phyloP scores from a whole-genome alignment of 805 yeast genomes.

The Candida chauliodis region DNA sequence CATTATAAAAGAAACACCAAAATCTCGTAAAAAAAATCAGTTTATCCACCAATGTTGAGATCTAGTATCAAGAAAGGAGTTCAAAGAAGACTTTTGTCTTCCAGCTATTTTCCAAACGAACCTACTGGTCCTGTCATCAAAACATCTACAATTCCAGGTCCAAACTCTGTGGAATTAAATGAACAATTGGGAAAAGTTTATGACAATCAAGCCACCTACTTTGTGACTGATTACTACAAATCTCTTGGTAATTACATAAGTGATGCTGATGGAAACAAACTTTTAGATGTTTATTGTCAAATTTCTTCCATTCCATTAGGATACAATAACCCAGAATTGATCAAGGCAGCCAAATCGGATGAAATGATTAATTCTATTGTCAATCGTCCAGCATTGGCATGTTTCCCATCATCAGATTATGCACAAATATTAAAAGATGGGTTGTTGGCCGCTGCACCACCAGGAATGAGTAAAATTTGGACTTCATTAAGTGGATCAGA shows the following conservation, averaged over 20 bases:
- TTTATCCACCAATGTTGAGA: constrained; percentile 5
- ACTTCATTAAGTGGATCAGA: constrained; percentile 66
- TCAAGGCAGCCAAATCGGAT: constrained; percentile 34
- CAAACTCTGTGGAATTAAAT: constrained; percentile 26
- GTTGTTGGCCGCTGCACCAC: constrained; percentile 61
- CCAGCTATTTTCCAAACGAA: constrained; percentile 33
- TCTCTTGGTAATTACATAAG: constrained; percentile 40
- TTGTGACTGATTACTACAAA: constrained; percentile 36
- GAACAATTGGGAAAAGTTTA: constrained; percentile 34
- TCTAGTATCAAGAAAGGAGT: not conserved
- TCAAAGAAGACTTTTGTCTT: not conserved
- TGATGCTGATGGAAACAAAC: constrained; percentile 39
- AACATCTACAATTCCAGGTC: constrained; percentile 38
- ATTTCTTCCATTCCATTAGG: constrained; percentile 43
- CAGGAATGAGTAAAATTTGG: constrained; percentile 58
- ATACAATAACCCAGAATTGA: constrained; percentile 40
- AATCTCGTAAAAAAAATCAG: too few relatives aligned
- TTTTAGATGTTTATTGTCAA: constrained; percentile 41
- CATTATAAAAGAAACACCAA: too few relatives aligned
- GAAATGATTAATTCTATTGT: constrained; percentile 40
- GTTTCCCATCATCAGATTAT: constrained; percentile 50
- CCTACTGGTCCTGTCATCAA: constrained; percentile 29
- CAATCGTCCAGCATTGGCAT: constrained; percentile 44
- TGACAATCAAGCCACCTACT: constrained; percentile 41
- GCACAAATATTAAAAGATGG: constrained; percentile 45